A percentile compares a stretch with the other conserved stretches of the same genome.
Evolutionary conservation across 768 basidiomycete species (phyloP).

Genomic region (Macrolepiota fuliginosa): DNA sequence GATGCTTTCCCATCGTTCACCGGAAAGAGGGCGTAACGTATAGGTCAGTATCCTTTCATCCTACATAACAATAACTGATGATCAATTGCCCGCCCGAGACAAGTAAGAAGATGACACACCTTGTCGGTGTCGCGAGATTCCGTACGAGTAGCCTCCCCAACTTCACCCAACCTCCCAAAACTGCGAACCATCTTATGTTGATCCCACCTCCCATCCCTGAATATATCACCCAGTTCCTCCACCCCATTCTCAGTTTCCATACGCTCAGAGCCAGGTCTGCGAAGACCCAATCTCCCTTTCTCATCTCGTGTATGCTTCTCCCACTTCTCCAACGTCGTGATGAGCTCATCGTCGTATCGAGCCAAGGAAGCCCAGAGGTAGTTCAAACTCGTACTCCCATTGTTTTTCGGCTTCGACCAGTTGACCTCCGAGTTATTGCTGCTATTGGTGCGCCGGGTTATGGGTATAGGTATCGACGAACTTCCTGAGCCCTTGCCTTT

Average conservation of each 20-base stretch:
- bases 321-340: constrained; percentile 60
- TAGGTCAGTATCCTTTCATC: constrained; percentile 41
- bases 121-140: constrained; percentile 31
- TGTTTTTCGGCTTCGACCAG: constrained; percentile 18
- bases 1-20: constrained; percentile 40
- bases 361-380: constrained; percentile 73
- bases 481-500: constrained; percentile 17
- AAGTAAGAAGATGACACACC: constrained; percentile 22
- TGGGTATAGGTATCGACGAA: neutral
- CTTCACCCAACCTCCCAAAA: constrained; percentile 62
- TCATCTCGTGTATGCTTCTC: constrained; percentile 51
- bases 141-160: constrained; percentile 26
- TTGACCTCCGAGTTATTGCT: neutral
- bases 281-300: constrained; percentile 31
- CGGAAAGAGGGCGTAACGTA: constrained; percentile 43
- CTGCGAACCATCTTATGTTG: constrained; percentile 72
- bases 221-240: constrained; percentile 39
- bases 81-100: neutral
- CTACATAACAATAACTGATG: constrained; percentile 25
- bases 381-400: constrained; percentile 25
- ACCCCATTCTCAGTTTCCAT: constrained; percentile 20
- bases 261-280: constrained; percentile 25
- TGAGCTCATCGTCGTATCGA: constrained; percentile 74
- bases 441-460: neutral
- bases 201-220: constrained; percentile 64